Evolutionary conservation across 257 asterid species (phyloP).

Genomic region (Buddleja alternifolia): DNA sequence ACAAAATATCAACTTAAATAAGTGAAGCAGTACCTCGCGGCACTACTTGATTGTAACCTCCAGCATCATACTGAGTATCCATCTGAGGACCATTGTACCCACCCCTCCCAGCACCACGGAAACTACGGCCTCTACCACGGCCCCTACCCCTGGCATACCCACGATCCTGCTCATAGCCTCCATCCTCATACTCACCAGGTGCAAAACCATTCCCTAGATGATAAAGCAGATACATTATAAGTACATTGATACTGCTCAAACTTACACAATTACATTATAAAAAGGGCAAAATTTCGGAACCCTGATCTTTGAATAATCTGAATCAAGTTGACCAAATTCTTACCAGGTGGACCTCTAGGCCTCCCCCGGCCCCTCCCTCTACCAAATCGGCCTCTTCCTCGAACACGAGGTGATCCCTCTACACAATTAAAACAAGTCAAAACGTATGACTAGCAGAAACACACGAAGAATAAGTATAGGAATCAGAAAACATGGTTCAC

Average conservation of each 20-base stretch:
- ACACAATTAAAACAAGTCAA: conserved; percentile 26
- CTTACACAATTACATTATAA: too few species aligned
- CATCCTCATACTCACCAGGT: conserved; percentile 70
- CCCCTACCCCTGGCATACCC: conserved; percentile 80
- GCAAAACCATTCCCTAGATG: conserved; percentile 68
- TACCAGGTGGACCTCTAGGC: conserved; percentile 67
- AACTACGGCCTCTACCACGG: conserved; percentile 73
- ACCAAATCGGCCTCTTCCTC: conserved; percentile 86
- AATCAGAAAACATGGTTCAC: conserved; percentile 35
- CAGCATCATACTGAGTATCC: conserved; percentile 55
- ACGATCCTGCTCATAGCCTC: conserved; percentile 66
- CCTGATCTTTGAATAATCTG: background rate
- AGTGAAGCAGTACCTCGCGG: conserved; percentile 48
- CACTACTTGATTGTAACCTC: conserved; percentile 74
- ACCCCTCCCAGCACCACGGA: conserved; percentile 87
- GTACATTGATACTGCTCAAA: background rate
- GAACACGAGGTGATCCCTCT: conserved; percentile 79
- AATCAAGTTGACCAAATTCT: conserved; percentile 6
- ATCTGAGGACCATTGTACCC: conserved; percentile 67
- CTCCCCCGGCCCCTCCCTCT: conserved; percentile 76
- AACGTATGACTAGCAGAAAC: conserved; percentile 17
- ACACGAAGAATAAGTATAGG: background rate
- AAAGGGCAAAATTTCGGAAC: background rate
- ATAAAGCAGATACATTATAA: background rate
- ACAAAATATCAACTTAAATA: background rate